A percentile compares a stretch with the other conserved stretches of the same genome.
phyloP scores from a whole-genome alignment of 2,329 filamentous ascomycete species.

The Pochonia chlamydosporia region DNA sequence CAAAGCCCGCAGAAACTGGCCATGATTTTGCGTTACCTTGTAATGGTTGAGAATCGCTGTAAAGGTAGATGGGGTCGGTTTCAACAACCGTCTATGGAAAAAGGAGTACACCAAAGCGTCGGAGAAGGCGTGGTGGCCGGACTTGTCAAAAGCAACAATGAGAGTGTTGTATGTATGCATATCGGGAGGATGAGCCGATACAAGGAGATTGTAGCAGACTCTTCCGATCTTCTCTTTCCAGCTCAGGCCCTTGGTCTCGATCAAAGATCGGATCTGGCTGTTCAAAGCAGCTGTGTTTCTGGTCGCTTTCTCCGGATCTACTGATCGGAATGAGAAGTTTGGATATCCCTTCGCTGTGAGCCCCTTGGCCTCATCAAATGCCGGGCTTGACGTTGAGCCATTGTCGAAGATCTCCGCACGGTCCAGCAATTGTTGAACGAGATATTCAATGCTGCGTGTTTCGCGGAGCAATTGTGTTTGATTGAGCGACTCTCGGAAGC shows the following conservation, averaged over 20 bases:
- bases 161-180: conserved; percentile 67
- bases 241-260: conserved; percentile 16
- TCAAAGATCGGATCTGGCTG: conserved; percentile 21
- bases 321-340: conserved; percentile 21
- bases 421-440: conserved; percentile 24
- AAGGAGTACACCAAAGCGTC: conserved; percentile 49
- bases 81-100: conserved; percentile 35
- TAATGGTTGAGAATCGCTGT: conserved; percentile 47
- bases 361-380: conserved; percentile 22
- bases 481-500: conserved; percentile 17
- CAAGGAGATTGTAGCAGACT: conserved; percentile 61
- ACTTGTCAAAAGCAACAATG: conserved; percentile 56
- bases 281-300: conserved; percentile 23
- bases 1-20: conserved; percentile 38
- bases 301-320: conserved; percentile 19
- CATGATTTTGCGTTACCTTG: conserved; percentile 32
- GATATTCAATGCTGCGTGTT: conserved; percentile 17
- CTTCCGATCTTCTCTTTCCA: conserved; percentile 29
- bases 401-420: conserved; percentile 19
- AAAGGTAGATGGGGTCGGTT: conserved; percentile 43
- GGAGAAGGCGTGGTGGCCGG: conserved; percentile 43
- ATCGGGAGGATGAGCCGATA: conserved; percentile 55
- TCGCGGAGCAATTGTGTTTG: conserved; percentile 22
- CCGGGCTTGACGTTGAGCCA: conserved; percentile 16
- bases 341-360: conserved; percentile 13